phyloP scores from a whole-genome alignment of 768 basidiomycete genomes.

The Lactarius pseudohatsudake region DNA sequence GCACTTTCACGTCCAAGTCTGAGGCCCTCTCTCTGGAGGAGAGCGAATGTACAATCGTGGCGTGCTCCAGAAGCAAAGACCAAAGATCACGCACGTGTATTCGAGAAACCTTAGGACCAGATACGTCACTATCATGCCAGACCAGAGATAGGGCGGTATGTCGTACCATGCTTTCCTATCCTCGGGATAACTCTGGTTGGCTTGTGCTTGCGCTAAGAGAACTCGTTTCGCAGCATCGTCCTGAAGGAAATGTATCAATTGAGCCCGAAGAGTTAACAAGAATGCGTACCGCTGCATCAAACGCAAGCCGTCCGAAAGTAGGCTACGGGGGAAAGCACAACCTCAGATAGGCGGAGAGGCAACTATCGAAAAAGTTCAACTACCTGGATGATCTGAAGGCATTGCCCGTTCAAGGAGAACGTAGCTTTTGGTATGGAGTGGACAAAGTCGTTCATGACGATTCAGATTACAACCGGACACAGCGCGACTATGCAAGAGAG shows the following conservation, averaged over 20 bases:
- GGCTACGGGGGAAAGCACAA: not conserved
- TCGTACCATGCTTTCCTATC: slow-evolving; percentile 16
- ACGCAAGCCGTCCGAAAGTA: slow-evolving; percentile 11
- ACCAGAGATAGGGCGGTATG: not conserved
- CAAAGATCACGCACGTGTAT: slow-evolving; percentile 7
- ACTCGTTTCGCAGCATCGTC: slow-evolving; percentile 12
- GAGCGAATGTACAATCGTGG: not conserved
- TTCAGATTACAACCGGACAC: not conserved
- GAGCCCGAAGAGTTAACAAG: not conserved
- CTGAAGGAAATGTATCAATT: not conserved
- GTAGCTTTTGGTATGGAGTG: slow-evolving; percentile 12
- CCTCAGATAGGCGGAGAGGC: not conserved
- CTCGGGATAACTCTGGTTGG: slow-evolving; percentile 9
- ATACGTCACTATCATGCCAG: not conserved
- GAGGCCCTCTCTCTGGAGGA: slow-evolving; percentile 6
- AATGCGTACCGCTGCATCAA: slow-evolving; percentile 10
- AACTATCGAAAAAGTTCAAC: not conserved
- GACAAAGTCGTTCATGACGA: slow-evolving; percentile 17
- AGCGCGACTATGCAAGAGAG: not conserved
- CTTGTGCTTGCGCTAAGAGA: slow-evolving; percentile 11
- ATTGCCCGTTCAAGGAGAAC: slow-evolving; percentile 12
- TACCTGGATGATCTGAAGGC: slow-evolving; percentile 16
- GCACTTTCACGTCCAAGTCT: slow-evolving; percentile 10
- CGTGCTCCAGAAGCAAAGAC: not conserved
- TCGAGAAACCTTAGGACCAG: not conserved